phyloP scores from a whole-genome alignment of 306 rosid species.

The Quercus cerris region DNA sequence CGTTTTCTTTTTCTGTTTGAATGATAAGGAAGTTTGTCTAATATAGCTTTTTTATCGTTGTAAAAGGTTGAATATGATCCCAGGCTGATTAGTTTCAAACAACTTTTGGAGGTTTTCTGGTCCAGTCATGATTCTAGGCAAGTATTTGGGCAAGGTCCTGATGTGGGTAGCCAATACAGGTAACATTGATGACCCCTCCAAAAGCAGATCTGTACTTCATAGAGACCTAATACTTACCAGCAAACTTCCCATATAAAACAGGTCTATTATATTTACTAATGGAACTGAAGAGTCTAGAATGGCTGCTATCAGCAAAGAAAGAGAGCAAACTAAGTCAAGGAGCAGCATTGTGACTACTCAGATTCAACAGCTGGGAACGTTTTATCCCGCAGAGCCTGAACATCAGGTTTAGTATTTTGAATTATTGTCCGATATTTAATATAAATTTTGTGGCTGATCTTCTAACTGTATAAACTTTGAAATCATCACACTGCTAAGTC shows the following conservation, averaged over 20 bases:
- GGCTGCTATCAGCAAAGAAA: conserved; percentile 78
- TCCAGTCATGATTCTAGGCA: conserved; percentile 89
- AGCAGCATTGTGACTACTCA: conserved; percentile 78
- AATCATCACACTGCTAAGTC: background rate
- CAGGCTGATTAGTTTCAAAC: conserved; percentile 50
- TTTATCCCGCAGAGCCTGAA: conserved; percentile 82
- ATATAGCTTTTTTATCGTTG: background rate
- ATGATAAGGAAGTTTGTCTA: background rate
- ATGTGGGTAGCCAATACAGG: conserved; percentile 95
- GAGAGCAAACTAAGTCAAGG: conserved; percentile 77
- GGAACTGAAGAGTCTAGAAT: conserved; percentile 81
- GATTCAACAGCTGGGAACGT: conserved; percentile 63
- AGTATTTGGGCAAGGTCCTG: conserved; percentile 98
- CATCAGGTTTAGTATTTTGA: conserved; percentile 65
- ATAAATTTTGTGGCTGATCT: background rate
- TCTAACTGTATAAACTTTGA: conserved; percentile 5
- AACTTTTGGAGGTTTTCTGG: conserved; percentile 84
- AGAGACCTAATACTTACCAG: background rate
- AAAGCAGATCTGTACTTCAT: background rate
- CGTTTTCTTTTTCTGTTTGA: background rate
- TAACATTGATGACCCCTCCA: conserved; percentile 25
- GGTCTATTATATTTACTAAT: conserved; percentile 80
- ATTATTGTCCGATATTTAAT: background rate
- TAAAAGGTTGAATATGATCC: conserved; percentile 87
- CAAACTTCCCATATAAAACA: conserved; percentile 25